phyloP scores from a whole-genome alignment of 768 basidiomycete species.

The Auriscalpium orientale region DNA sequence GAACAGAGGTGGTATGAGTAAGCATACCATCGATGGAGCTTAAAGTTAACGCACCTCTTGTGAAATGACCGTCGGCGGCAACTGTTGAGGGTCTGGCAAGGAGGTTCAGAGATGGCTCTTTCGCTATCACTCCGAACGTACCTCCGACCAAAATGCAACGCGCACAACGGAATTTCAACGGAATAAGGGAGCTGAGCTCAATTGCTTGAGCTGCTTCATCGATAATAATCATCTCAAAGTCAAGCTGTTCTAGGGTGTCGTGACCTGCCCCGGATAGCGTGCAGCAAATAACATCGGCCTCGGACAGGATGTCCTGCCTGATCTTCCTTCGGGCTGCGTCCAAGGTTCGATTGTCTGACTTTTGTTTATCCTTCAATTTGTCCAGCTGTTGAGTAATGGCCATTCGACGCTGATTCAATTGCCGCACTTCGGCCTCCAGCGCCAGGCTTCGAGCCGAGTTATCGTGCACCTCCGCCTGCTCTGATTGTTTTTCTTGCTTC shows the following conservation, averaged over 20 bases:
- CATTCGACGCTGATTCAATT: constrained; percentile 57
- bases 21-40: background rate
- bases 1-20: background rate
- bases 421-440: constrained; percentile 67
- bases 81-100: constrained; percentile 78
- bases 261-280: constrained; percentile 93
- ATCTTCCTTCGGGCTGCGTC: constrained; percentile 75
- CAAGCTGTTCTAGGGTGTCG: constrained; percentile 70
- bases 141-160: constrained; percentile 93
- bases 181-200: constrained; percentile 91
- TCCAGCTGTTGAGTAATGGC: constrained; percentile 64
- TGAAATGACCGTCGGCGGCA: constrained; percentile 89
- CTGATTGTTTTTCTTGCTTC: constrained; percentile 52
- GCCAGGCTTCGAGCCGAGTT: constrained; percentile 44
- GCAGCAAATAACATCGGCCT: constrained; percentile 90
- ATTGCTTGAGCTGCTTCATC: constrained; percentile 98
- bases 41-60: constrained; percentile 38
- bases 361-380: constrained; percentile 72
- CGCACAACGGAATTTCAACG: constrained; percentile 77
- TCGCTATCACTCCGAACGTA: constrained; percentile 18
- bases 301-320: constrained; percentile 66
- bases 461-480: constrained; percentile 49
- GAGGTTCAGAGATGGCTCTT: background rate
- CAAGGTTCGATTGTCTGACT: constrained; percentile 70
- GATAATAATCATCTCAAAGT: constrained; percentile 94